phyloP scores from a whole-genome alignment of 2,329 filamentous ascomycete species.

The Madurella fahalii region DNA sequence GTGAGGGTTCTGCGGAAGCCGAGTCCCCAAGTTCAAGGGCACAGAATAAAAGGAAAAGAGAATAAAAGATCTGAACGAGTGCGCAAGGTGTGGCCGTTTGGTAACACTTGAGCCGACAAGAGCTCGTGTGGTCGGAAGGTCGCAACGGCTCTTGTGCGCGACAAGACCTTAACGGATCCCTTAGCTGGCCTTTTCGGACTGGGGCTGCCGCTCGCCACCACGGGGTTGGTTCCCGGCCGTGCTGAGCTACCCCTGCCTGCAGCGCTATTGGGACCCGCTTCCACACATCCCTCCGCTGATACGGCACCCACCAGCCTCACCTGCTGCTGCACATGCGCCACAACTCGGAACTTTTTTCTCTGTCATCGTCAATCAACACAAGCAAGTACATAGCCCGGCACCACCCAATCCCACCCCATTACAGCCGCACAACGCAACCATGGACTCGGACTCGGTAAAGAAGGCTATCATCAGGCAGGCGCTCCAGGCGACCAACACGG shows the following conservation, averaged over 20 bases:
- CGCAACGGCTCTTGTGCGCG: neutral
- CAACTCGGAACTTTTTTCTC: constrained; percentile 15
- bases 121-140: constrained; percentile 10
- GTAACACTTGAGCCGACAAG: constrained; percentile 11
- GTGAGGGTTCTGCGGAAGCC: neutral
- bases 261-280: neutral
- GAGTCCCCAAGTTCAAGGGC: constrained; percentile 7
- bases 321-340: constrained; percentile 11
- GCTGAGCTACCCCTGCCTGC: constrained; percentile 20
- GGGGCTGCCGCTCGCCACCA: neutral
- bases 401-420: constrained; percentile 1
- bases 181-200: constrained; percentile 21
- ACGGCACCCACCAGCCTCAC: constrained; percentile 5
- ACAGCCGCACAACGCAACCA: constrained; percentile 30
- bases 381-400: neutral
- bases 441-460: constrained; percentile 58
- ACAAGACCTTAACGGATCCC: constrained; percentile 9
- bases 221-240: constrained; percentile 5
- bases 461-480: constrained; percentile 62
- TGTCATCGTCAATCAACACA: neutral
- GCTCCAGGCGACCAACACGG: constrained; percentile 59
- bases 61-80: constrained; percentile 15
- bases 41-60: constrained; percentile 5
- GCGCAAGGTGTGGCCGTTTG: constrained; percentile 12
- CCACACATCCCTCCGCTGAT: neutral